Percentiles rank a stretch among this genome's conserved stretches.
Evolutionary conservation across 768 basidiomycete species (phyloP).

Genomic region (Sporobolomyces roseus): DNA sequence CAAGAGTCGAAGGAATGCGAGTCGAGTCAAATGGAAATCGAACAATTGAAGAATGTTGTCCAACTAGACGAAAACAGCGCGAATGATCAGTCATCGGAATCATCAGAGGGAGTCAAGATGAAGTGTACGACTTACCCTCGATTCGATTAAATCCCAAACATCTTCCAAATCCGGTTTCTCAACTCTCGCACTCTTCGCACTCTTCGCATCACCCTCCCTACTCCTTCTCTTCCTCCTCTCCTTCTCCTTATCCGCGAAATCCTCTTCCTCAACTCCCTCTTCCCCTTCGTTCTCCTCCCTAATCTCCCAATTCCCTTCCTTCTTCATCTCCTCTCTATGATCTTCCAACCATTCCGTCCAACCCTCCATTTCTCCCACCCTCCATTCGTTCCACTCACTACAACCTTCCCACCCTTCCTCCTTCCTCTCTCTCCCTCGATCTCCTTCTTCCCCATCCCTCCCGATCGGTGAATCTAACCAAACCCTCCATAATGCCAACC

Average conservation of each 20-base stretch:
- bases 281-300: not conserved
- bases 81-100: too few relatives aligned
- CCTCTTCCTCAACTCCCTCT: not conserved
- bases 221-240: not conserved
- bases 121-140: conserved; percentile 17
- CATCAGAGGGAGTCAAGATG: too few relatives aligned
- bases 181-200: too few relatives aligned
- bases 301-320: not conserved
- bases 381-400: not conserved
- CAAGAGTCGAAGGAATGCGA: conserved; percentile 28
- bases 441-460: not conserved
- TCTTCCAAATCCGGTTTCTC: conserved; percentile 22
- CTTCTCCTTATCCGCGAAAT: not conserved
- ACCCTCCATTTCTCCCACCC: not conserved
- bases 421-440: not conserved
- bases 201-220: too few relatives aligned
- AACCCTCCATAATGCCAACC: conserved; percentile 25
- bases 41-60: conserved; percentile 28
- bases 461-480: conserved; percentile 17
- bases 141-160: conserved; percentile 39
- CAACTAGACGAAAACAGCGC: conserved; percentile 16
- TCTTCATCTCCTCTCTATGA: not conserved
- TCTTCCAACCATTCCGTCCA: conserved; percentile 13
- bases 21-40: conserved; percentile 32
- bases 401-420: conserved; percentile 11